Base-by-base conservation (phyloP, 148 eudicot species). In the Amaranthus palmeri region DNA sequence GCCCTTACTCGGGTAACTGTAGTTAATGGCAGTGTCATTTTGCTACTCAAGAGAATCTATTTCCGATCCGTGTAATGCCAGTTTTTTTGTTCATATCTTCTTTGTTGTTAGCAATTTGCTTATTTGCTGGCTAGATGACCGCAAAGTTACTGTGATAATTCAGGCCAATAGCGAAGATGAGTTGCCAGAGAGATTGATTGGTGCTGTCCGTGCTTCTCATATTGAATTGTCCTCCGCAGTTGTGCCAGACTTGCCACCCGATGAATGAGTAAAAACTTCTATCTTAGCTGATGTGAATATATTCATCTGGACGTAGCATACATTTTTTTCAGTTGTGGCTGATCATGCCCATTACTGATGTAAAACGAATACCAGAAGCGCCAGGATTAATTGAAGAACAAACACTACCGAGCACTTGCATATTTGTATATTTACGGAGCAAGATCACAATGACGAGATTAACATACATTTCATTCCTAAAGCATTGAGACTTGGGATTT, bases 141-240 rank as follows among this genome's bases (percentile, higher is more conserved):
- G 8, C 57, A 45, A 25, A 67, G 48, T 17, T 69, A 42, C 51
- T 52, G 61, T 64, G 49, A 50, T 64, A 58, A 17, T 45, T 51
- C 84, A 93, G 98, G 98, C 87, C 67, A 93, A 91, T 76, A 80
- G 87, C 0, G 67, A 77, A 12, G 93, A 88, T 59, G 98, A 93
- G 82, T 83, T 95, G 77, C 99, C 97, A 58, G 99, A 95, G 88
- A 86, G 84, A 68, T 79, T 95, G 71, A 84, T 95, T 48, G 93
- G 99, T 50, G 99, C 99, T 17, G 88, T 91, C 65, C 92, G 97
- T 67, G 89, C 82, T 63, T 86, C 97, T 67, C 99, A 95, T 74
- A 81, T 93, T 58, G 96, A 91, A 79, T 71, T 93, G 70, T 87
- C 92, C 15, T 87, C 98, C 61, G 98, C 98, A 58, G 76, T 88